A percentile compares a stretch with the other conserved stretches of the same genome.
Conservation (phyloP, 148 eudicot species). For the Silene uniflora region DNA sequence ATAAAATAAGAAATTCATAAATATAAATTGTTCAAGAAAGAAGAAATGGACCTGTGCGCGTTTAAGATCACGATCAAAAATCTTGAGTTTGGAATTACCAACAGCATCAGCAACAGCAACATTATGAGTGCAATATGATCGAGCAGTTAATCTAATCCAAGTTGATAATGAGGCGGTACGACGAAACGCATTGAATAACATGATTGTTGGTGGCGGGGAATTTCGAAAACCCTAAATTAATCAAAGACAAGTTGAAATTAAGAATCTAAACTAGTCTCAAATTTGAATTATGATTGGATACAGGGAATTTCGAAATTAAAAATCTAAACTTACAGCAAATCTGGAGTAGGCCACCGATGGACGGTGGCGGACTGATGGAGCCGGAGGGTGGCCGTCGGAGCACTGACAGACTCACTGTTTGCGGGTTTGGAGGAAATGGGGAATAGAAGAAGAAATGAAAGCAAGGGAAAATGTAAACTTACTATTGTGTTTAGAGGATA, state of each 20-base stretch:
- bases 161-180: slow-evolving; percentile 3
- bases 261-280: too few relatives aligned
- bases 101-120: slow-evolving; percentile 23
- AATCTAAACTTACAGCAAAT: too few relatives aligned
- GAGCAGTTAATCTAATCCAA: slow-evolving; percentile 1
- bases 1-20: background rate
- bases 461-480: too few relatives aligned
- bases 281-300: too few relatives aligned
- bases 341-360: too few relatives aligned
- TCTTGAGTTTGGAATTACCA: slow-evolving; percentile 57
- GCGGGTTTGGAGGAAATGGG: too few relatives aligned
- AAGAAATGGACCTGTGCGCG: slow-evolving; percentile 58
- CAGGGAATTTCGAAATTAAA: too few relatives aligned
- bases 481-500: too few relatives aligned
- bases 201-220: slow-evolving; percentile 18
- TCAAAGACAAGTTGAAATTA: background rate
- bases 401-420: too few relatives aligned
- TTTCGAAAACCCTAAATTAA: slow-evolving; percentile 9
- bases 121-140: slow-evolving; percentile 27
- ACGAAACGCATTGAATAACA: slow-evolving; percentile 4
- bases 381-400: too few relatives aligned
- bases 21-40: background rate
- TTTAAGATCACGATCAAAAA: slow-evolving; percentile 84
- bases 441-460: too few relatives aligned
- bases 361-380: too few relatives aligned